Conservation (phyloP, 768 basidiomycete species). For the Naematelia encephala region DNA sequence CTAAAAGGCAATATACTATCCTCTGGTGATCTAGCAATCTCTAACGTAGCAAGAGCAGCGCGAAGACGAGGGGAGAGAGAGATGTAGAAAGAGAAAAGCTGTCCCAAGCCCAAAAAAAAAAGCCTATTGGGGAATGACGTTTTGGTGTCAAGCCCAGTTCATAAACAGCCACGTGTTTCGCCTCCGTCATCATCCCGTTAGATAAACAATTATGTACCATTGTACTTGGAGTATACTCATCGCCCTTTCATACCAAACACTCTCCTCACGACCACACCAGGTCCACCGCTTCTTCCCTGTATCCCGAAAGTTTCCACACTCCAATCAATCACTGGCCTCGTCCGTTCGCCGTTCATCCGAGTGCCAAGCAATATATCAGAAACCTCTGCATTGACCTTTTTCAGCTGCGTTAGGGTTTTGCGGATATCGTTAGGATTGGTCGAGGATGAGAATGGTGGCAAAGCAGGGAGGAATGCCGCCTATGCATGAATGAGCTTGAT, state of each 20-base stretch:
- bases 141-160: no score
- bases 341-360: constrained; percentile 27
- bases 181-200: no score
- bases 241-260: constrained; percentile 22
- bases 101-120: no score
- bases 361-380: constrained; percentile 26
- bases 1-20: no score
- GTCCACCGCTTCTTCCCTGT: constrained; percentile 2
- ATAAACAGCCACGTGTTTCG: no score
- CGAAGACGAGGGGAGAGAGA: no score
- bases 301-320: constrained; percentile 20
- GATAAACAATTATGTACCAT: no score
- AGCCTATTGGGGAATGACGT: no score
- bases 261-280: constrained; percentile 12
- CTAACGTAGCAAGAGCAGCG: no score
- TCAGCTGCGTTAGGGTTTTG: constrained; percentile 10
- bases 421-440: constrained; percentile 25
- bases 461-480: constrained; percentile 30
- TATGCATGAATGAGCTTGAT: neutral
- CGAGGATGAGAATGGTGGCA: constrained; percentile 19
- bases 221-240: neutral
- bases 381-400: constrained; percentile 7
- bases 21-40: no score
- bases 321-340: constrained; percentile 28
- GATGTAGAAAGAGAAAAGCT: no score